Base-by-base conservation (phyloP, 306 rosid genomes). In the Medicago lupulina region DNA sequence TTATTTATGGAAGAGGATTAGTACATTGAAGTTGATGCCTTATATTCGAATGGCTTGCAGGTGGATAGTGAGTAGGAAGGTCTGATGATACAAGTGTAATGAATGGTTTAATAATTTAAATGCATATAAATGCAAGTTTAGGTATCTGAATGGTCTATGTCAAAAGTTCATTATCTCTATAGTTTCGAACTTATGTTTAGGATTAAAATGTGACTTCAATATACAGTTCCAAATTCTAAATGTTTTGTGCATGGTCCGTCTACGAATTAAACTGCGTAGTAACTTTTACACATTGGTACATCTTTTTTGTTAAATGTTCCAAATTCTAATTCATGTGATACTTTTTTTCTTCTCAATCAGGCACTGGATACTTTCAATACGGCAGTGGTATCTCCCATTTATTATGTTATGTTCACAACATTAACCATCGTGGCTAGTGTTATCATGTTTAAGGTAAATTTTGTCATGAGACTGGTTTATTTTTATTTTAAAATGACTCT, bases 311-410 rank as follows among this genome's bases (percentile, higher is more conserved):
- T n/a, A n/a, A n/a, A n/a, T n/a, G n/a, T n/a, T n/a, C n/a, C n/a
- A n/a, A n/a, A n/a, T n/a, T n/a, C 74, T 70, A 46, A 65, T 63
- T 77, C 47, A 25, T 18, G 19, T 79, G 44, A 75, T 67, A 16
- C 39, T 72, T 71, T 65, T 70, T 79, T 64, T 71, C 70, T 82
- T 60, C 68, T 46, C 13, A 46, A 74, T 81, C 91, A 96, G 99
- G 99, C 99, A 21, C 92, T 96, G 81, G 99, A 96, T 85, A 96
- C 99, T 67, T 96, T 96, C 60, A 92, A 96, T 78, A 96, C 99
- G 2, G 98, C 99, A n/a, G 99, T 96, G 86, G 99, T 96, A 36
- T 96, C 99, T 77, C 99, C 99, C 18, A 96, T 96, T 80, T 96
- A 96, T 83, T 96, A 96, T 71, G 92, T 87, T 36, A 96, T 96